Percentiles rank a stretch among this genome's conserved stretches.
Conservation (phyloP, 768 basidiomycete genomes). For the Trametes cingulata region DNA sequence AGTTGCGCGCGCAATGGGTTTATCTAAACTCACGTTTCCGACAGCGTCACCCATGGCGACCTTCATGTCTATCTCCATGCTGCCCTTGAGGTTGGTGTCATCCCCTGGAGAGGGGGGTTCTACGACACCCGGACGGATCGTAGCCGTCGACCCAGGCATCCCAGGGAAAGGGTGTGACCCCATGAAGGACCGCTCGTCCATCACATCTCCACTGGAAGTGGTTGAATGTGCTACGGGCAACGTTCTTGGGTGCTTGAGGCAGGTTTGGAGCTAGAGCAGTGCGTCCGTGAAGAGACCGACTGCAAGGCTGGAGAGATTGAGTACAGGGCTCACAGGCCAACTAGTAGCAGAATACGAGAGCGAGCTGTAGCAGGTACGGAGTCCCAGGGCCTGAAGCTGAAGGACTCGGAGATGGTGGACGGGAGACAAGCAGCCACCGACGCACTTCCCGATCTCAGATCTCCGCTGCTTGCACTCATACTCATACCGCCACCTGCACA, state of each 20-base stretch:
- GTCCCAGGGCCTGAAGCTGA: too few relatives aligned
- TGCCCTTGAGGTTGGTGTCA: conserved; percentile 56
- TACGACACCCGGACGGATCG: conserved; percentile 13
- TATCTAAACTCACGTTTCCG: conserved; percentile 61
- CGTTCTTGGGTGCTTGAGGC: conserved; percentile 2
- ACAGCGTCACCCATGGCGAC: conserved; percentile 78
- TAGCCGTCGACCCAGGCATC: conserved; percentile 16
- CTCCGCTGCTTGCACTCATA: too few relatives aligned
- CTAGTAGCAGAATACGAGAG: too few relatives aligned
- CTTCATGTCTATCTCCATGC: conserved; percentile 78
- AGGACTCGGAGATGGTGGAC: too few relatives aligned
- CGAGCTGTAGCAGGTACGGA: background rate
- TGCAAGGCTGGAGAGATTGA: too few relatives aligned
- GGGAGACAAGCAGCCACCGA: background rate
- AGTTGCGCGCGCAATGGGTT: conserved; percentile 2
- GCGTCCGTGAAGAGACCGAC: too few relatives aligned
- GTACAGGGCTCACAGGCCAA: too few relatives aligned
- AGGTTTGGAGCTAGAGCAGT: too few relatives aligned
- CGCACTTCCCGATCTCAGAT: too few relatives aligned
- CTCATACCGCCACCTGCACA: too few relatives aligned
- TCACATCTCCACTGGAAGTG: conserved; percentile 18
- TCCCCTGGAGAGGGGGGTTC: conserved; percentile 47
- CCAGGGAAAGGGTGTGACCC: conserved; percentile 12
- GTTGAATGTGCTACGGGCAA: background rate
- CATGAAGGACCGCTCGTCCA: conserved; percentile 17